A percentile compares a stretch with the other conserved stretches of the same genome.
Conservation (phyloP, 805 yeast species). For the Schizosaccharomyces cryophilus region DNA sequence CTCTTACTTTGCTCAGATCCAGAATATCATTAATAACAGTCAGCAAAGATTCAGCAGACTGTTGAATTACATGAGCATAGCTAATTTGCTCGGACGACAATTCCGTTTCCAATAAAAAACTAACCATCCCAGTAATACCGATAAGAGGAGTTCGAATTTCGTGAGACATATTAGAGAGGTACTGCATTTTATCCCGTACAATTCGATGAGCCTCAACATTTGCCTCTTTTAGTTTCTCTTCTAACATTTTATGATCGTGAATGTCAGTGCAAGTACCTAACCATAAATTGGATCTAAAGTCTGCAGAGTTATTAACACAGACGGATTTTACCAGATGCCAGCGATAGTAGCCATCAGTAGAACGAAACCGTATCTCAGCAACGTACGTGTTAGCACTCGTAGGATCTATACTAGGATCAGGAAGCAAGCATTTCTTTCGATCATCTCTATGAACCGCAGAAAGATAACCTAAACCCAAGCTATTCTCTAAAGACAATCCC, state of each 20-base stretch:
- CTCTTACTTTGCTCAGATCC: conserved; percentile 16
- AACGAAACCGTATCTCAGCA: conserved; percentile 11
- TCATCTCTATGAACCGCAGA: conserved; percentile 14
- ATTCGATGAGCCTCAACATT: conserved; percentile 16
- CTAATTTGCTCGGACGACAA: conserved; percentile 15
- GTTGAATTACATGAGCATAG: conserved; percentile 15
- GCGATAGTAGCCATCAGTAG: conserved; percentile 11
- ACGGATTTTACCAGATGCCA: conserved; percentile 14
- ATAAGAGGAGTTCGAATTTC: conserved; percentile 17
- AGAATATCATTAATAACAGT: conserved; percentile 16
- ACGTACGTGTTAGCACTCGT: conserved; percentile 3
- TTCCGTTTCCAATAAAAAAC: conserved; percentile 14
- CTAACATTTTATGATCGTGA: conserved; percentile 14
- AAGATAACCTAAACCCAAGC: conserved; percentile 12
- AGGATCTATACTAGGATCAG: not conserved
- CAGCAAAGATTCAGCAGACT: conserved; percentile 14
- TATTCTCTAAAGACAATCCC: conserved; percentile 10
- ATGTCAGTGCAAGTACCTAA: conserved; percentile 16
- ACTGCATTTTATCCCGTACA: conserved; percentile 17
- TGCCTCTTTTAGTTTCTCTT: conserved; percentile 14
- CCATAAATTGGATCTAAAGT: conserved; percentile 9
- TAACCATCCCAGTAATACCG: conserved; percentile 17
- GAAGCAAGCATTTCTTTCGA: conserved; percentile 9
- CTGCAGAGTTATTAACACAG: conserved; percentile 7
- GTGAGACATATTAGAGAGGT: conserved; percentile 16